These are phyloP conservation scores for Diplocarpon mali DNA, from an alignment of 2,329 filamentous ascomycete genomes.

Conservation along the genomic window DNA sequence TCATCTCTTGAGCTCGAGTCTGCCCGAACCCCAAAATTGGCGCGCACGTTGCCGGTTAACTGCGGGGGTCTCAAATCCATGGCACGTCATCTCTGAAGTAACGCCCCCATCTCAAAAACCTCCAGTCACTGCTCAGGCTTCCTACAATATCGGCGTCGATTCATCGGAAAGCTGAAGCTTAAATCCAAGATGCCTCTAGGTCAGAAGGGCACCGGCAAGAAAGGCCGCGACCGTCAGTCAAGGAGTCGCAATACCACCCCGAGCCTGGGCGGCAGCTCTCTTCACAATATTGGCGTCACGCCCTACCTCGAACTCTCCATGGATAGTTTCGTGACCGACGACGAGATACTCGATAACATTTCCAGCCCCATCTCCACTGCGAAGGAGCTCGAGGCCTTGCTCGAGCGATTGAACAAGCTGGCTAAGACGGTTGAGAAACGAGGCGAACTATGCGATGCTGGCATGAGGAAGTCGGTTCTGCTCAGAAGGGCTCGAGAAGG, in stretches of 20 bases:
- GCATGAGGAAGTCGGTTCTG: conserved; percentile 58
- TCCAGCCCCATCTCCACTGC: conserved; percentile 50
- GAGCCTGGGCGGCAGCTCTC: conserved; percentile 29
- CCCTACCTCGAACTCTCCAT: conserved; percentile 57
- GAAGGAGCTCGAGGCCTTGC: conserved; percentile 51
- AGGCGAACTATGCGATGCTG: conserved; percentile 56
- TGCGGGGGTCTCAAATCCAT: too few relatives aligned
- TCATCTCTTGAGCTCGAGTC: too few relatives aligned
- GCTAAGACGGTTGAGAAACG: conserved; percentile 57
- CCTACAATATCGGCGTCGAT: neutral
- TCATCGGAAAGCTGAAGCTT: neutral
- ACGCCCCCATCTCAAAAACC: too few relatives aligned
- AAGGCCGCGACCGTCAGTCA: conserved; percentile 50
- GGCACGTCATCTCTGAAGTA: too few relatives aligned
- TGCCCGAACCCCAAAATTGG: too few relatives aligned
- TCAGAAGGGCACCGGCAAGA: conserved; percentile 56
- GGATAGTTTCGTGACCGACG: conserved; percentile 49
- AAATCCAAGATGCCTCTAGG: conserved; percentile 41
- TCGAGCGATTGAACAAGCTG: conserved; percentile 52
- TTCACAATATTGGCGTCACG: conserved; percentile 36
- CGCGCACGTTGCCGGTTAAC: too few relatives aligned
- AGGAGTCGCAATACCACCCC: conserved; percentile 72
- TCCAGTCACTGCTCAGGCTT: too few relatives aligned
- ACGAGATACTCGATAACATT: conserved; percentile 57
- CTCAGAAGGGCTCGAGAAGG: conserved; percentile 49